Base-by-base conservation (phyloP, 2,329 filamentous ascomycete species). In the Colletotrichum trifolii region DNA sequence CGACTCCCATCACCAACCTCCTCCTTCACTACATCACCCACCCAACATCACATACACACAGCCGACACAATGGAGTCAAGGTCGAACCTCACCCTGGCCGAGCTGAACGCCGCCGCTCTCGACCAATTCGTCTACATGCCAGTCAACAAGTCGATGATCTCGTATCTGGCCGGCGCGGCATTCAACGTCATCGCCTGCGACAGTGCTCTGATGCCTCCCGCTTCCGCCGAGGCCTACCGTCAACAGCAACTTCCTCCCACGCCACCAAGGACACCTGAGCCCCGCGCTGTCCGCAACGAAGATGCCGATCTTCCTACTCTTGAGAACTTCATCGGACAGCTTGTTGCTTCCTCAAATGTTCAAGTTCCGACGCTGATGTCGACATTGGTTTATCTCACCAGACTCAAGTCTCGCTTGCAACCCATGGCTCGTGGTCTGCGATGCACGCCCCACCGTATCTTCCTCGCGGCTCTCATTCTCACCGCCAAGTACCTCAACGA, bases 401-500 rank as follows among this genome's bases (percentile, higher is more conserved):
- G 94, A 67, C 87, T 99, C 74, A 92, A 91, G 80, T 86, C 90
- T 55, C 90, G 92, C 71, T 89, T 99, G 35, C 95, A 96, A 70
- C 92, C 95, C 64, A 94, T 97, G 75, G 95, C 96, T 72, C 97
- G 97, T 82, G 96, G 96, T 69, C 93, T 98, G 81, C 90, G 92
- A 72, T 98, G 96, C 85, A 98, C 96, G 33, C 93, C 95, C 50
- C 96, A 99, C 83, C 91, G 96, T 73, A 98, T 99, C 85, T 98
- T 99, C 82, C 87, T 99, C 53, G 95, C 93, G 46, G 84, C 92
- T 13, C 89, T 95, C 70, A 96, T 96, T 74, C 84, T 91, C 49
- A 89, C 96, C 2, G 95, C 96, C 72, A 99, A 99, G 89, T 97
- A 97, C 79, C 87, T 98, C 71, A 98, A 99, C 78, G 96, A 98